Conservation (phyloP, 2,329 filamentous ascomycete species). For the Penicillium corylophilum region DNA sequence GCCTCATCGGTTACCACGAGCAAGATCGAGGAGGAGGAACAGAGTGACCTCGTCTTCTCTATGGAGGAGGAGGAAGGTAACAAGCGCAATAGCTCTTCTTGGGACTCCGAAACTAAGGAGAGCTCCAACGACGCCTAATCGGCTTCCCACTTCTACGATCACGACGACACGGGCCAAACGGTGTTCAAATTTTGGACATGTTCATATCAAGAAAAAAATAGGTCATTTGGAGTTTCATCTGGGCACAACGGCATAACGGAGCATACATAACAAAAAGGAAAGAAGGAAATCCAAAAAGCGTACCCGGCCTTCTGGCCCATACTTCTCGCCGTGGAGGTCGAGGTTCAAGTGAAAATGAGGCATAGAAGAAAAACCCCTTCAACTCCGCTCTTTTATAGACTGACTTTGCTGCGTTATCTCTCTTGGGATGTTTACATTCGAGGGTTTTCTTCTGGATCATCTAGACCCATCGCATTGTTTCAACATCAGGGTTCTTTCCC, state of each 20-base stretch:
- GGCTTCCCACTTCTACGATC: constrained; percentile 9
- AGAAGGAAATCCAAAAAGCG: constrained; percentile 16
- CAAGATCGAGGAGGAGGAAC: constrained; percentile 49
- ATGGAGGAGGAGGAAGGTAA: constrained; percentile 53
- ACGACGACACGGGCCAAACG: constrained; percentile 18
- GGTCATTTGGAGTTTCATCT: constrained; percentile 21
- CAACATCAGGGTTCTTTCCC: not conserved
- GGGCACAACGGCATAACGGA: constrained; percentile 20
- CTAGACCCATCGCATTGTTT: constrained; percentile 18
- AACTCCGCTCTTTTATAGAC: constrained; percentile 18
- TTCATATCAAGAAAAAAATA: constrained; percentile 19
- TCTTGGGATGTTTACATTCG: not conserved
- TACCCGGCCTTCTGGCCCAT: constrained; percentile 1
- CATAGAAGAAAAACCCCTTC: constrained; percentile 4
- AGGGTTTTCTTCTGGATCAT: constrained; percentile 12
- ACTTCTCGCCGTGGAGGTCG: not conserved
- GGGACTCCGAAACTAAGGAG: constrained; percentile 34
- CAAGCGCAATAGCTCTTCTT: constrained; percentile 40
- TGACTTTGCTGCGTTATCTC: constrained; percentile 7
- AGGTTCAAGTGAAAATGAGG: constrained; percentile 3
- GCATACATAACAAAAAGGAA: constrained; percentile 15
- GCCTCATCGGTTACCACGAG: constrained; percentile 47
- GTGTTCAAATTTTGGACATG: constrained; percentile 11
- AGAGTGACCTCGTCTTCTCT: constrained; percentile 49
- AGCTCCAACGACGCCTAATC: constrained; percentile 29